These are phyloP conservation scores for Discostella stelligeroides DNA, from an alignment of 108 stramenopile genomes.

Conservation along the genomic window DNA sequence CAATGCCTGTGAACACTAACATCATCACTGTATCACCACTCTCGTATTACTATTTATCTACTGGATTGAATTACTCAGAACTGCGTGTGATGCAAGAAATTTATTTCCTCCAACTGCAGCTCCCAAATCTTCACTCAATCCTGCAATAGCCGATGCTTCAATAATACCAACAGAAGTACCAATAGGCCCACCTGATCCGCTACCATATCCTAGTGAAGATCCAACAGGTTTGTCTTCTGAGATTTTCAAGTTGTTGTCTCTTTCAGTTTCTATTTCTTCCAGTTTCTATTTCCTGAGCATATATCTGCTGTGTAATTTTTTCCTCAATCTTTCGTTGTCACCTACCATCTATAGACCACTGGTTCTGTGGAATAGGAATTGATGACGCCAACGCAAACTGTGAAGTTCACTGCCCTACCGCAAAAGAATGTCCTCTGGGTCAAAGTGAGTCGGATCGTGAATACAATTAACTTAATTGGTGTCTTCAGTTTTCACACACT, in stretches of 20 bases:
- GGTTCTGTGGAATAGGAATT: slow-evolving; percentile 35
- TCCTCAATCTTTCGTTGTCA: no score
- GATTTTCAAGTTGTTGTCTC: no score
- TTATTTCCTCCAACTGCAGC: slow-evolving; percentile 7
- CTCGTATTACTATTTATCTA: neutral
- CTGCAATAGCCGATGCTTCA: slow-evolving; percentile 20
- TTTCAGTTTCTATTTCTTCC: no score
- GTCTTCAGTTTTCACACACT: no score
- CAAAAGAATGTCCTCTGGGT: slow-evolving; percentile 35
- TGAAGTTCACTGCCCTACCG: slow-evolving; percentile 33
- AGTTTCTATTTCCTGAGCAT: neutral
- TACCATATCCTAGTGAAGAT: slow-evolving; percentile 40
- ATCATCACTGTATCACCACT: neutral
- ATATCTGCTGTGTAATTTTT: no score
- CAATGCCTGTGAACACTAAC: slow-evolving; percentile 4
- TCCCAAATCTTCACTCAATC: neutral
- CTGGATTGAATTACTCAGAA: neutral
- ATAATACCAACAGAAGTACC: slow-evolving; percentile 51
- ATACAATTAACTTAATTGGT: no score
- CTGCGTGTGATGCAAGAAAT: slow-evolving; percentile 41
- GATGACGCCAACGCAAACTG: slow-evolving; percentile 32
- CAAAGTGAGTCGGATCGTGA: slow-evolving; percentile 43
- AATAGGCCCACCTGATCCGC: slow-evolving; percentile 41
- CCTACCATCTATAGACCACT: no score
- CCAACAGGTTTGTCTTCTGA: slow-evolving; percentile 6